Evolutionary conservation across 305 asterid genomes (phyloP), one percentile per base, ranked within the genome.

Genomic region (Euphrasia arctica): DNA sequence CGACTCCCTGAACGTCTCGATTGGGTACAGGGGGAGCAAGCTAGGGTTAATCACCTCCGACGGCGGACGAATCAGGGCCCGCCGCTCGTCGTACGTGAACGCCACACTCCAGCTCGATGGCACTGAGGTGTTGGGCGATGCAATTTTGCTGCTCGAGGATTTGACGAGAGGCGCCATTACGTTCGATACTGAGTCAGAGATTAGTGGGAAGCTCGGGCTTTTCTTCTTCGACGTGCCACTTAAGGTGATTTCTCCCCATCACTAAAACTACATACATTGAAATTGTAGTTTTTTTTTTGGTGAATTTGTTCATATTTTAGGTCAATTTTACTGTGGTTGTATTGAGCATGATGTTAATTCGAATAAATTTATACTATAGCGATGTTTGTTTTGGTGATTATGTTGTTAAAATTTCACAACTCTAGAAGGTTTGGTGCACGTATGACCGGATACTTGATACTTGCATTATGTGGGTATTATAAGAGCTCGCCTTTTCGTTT

Each of bases 161-260:
- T 10, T 47, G 51, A n/a, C 51, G 18, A 47, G 51, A 47, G 51
- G 51, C 15, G 0, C 51, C 51, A 47, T 47, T 47, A 47, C 72
- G 48, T 86, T 88, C 62, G 95, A 88, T 66, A 82, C 95, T 15
- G 87, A 67, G 11, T 65, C 96, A 10, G 67, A 70, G 80, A 73
- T 88, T 60, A 77, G 64, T 60, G 98, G 98, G 54, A 77, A 79
- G 83, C 78, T 91, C 3, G 88, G 95, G 15, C 49, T 89, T 28
- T 55, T 71, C 78, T 74, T 77, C 72, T 68, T 91, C 62, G 75
- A 83, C 54, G 10, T 91, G 66, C 95, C 98, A 52, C 60, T 89
- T 1, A 22, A 85, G 98, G 98, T 89, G 56, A 50, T 43, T 55
- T 15, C 36, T 39, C 15, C 50, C 10, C 34, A 34, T 57, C 22